These are phyloP conservation scores for Fraxinus pennsylvanica DNA, from an alignment of 257 asterid genomes.

Conservation along the genomic window DNA sequence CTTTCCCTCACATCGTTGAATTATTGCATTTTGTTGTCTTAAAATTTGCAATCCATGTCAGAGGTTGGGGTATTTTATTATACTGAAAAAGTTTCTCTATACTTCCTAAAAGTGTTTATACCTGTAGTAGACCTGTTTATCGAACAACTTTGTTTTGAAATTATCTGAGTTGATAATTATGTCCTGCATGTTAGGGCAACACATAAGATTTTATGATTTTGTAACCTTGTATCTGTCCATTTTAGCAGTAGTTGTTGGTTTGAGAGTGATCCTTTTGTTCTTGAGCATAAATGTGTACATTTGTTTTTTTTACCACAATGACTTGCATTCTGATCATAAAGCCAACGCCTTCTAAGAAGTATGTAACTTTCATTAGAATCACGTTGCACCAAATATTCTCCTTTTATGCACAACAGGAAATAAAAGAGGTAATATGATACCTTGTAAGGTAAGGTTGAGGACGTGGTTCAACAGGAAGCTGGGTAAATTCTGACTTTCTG, in stretches of 20 bases:
- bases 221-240: background rate
- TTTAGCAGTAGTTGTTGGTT: background rate
- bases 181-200: background rate
- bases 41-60: background rate
- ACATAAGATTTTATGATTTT: background rate
- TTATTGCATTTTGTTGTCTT: background rate
- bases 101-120: background rate
- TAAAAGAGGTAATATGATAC: background rate
- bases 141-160: background rate
- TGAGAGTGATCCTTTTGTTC: background rate
- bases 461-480: background rate
- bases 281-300: background rate
- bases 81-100: background rate
- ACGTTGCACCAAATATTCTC: background rate
- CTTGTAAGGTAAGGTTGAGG: background rate
- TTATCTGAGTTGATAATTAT: background rate
- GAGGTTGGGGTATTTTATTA: background rate
- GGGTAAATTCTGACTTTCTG: background rate
- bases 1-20: background rate
- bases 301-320: background rate
- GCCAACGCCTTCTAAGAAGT: background rate
- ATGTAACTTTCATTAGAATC: background rate
- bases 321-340: background rate
- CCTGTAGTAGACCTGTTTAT: background rate
- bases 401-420: background rate